Evolutionary conservation across 192 early-diverging fungal genomes (phyloP), one percentile per base, ranked within the genome.

Genomic region (Umbelopsis sp.): DNA sequence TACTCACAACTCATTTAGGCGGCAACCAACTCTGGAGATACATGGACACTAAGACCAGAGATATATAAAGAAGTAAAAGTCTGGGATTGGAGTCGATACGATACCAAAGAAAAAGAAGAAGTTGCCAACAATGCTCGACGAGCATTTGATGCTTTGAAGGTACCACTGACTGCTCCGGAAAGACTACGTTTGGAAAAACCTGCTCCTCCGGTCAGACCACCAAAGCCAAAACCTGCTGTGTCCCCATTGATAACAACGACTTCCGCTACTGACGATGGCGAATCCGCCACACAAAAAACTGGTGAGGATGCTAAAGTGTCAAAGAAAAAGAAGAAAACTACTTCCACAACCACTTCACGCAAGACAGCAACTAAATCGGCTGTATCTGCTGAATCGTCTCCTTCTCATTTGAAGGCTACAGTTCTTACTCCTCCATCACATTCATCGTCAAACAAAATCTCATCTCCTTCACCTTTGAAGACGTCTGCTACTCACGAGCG

Each of bases 1-100:
- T 8, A 10, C 30, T 33, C 11, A 8, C 16, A 35, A 61, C 27
- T 22, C 30, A 12, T 9, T 45, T 49, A 70, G 44, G 25, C 67
- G 21, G 64, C 64, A 3, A 65, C 48, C 33, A 18, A n/a, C 22
- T 22, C 68, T 8, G 35, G 64, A 18, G 51, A 49, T 23, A 65
- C 70, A 47, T 76, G 70, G 64, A 48, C 48, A 6, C 48, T 76
- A 44, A 70, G 65, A 49, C 74, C 74, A 49, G 64, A 46, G 2
- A 11, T 71, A 1, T 76, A 68, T n/a, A 71, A 67, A 45, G 64
- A 71, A 47, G 71, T 76, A 23, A 49, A 44, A 18, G 68, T 76
- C 45, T 76, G 74, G 74, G 74, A 76, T 22, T 76, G 74, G 74
- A 64, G 44, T 25, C 49, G 53, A 8, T 76, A 76, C 37, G 70